phyloP scores from a whole-genome alignment of 805 yeast species.

The Lachancea dasiensis region DNA sequence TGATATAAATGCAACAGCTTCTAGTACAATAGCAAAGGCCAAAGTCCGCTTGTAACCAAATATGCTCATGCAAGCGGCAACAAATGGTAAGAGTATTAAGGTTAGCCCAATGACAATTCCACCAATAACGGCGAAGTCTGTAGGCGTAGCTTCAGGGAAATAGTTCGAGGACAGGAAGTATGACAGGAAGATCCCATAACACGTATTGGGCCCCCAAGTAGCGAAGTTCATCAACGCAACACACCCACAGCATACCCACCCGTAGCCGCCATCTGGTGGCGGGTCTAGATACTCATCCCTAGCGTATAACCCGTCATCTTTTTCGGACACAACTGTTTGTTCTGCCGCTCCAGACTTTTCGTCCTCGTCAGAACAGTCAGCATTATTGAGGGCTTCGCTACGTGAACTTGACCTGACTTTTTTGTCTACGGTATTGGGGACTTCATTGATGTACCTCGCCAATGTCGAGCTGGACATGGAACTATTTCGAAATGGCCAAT shows the following conservation, averaged over 20 bases:
- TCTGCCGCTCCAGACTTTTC: neutral
- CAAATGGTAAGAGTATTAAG: constrained; percentile 56
- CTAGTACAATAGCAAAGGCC: constrained; percentile 43
- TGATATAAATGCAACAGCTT: constrained; percentile 49
- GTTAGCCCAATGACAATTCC: constrained; percentile 55
- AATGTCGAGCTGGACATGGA: too few species aligned
- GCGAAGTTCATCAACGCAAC: constrained; percentile 46
- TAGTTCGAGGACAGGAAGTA: constrained; percentile 45
- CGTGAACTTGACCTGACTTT: too few species aligned
- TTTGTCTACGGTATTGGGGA: too few species aligned
- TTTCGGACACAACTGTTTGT: constrained; percentile 2
- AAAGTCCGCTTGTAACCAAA: constrained; percentile 47
- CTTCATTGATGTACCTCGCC: too few species aligned
- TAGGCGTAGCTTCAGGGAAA: constrained; percentile 48
- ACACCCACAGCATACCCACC: constrained; percentile 56
- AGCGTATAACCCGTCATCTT: constrained; percentile 10
- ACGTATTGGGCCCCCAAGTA: constrained; percentile 70
- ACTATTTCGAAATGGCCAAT: too few species aligned
- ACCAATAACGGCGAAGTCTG: constrained; percentile 62
- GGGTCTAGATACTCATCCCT: constrained; percentile 24
- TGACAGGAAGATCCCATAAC: constrained; percentile 58
- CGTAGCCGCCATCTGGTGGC: constrained; percentile 63
- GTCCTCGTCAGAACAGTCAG: too few species aligned
- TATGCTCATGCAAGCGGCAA: constrained; percentile 41
- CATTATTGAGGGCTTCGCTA: too few species aligned